Conservation (phyloP, 2,329 filamentous ascomycete genomes). For the Pestalotiopsis sp. region DNA sequence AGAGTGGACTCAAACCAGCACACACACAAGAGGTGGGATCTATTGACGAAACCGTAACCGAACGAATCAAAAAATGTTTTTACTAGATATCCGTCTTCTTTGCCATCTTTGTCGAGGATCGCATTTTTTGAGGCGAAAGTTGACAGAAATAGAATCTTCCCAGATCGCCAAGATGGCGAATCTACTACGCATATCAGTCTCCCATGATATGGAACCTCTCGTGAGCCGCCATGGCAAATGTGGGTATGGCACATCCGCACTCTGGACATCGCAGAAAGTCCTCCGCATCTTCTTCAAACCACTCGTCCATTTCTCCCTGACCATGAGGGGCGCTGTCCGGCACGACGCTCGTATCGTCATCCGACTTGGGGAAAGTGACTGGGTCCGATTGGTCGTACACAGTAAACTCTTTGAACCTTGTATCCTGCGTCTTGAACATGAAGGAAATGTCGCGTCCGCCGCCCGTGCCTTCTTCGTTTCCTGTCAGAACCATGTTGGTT, state of each 20-base stretch:
- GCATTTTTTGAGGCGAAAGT: background rate
- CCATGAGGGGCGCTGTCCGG: background rate
- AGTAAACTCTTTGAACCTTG: conserved; percentile 68
- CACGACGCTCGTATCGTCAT: background rate
- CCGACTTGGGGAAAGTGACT: background rate
- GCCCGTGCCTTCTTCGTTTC: conserved; percentile 45
- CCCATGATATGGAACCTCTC: conserved; percentile 10
- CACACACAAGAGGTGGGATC: background rate
- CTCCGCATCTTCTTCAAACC: conserved; percentile 9
- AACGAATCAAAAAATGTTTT: background rate
- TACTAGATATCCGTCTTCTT: background rate
- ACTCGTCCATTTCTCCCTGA: conserved; percentile 1
- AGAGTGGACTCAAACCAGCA: background rate
- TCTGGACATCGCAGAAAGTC: background rate
- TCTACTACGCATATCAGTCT: background rate
- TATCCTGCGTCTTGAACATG: conserved; percentile 81
- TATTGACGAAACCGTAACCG: background rate
- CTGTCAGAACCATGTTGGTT: conserved; percentile 75
- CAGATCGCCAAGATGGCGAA: background rate
- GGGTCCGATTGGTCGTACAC: conserved; percentile 45
- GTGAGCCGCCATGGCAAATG: conserved; percentile 10
- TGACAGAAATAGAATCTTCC: background rate
- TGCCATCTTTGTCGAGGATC: background rate
- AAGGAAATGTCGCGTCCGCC: conserved; percentile 76
- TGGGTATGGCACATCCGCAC: conserved; percentile 6